Base-by-base conservation (phyloP, 352 stramenopile genomes). In the Globisporangium apiculatum region DNA sequence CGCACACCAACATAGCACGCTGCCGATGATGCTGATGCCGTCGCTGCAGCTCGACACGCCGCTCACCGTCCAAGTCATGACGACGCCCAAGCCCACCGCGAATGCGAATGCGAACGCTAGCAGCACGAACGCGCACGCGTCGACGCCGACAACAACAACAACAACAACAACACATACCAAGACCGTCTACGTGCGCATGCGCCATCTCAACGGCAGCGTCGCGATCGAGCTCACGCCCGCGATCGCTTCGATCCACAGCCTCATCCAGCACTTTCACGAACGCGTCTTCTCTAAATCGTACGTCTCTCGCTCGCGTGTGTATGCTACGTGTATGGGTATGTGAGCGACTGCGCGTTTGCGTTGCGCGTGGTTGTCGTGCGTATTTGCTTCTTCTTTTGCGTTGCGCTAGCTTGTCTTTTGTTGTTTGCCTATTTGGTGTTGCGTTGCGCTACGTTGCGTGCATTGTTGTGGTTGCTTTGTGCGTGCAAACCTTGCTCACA, bases 121-220 rank as follows among this genome's bases (percentile, higher is more conserved):
- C 24, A 31, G 24, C 24, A 31, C 24, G 24, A 31, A 31, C 24
- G 2, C 24, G 24, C 24, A 31, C 24, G 24, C 42, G 11, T 47
- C 42, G 42, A 47, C 38, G 42, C n/a, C 42, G 42, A 17, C 42
- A 3, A 17, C 42, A 5, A 11, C 42, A 17, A 17, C 42, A 3
- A 17, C 42, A 5, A 11, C 42, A 17, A 15, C 42, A 5, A 47
- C 42, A 15, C 42, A 47, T 15, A 47, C 42, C 11, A 63, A 55
- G 48, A 89, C 76, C 24, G 66, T 91, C 31, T 86, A 75, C 57
- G 70, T 91, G 49, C 78, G 80, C 60, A 91, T 91, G 80, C 83
- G 83, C 61, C 76, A 89, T 55, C 63, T 85, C 4, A 68, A 64
- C 7, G 82, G 76, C 62, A 88, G 66, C 38, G 72, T 88, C 42